Conservation (phyloP, 495 filamentous ascomycete species). For the Amorphotheca resinae region DNA sequence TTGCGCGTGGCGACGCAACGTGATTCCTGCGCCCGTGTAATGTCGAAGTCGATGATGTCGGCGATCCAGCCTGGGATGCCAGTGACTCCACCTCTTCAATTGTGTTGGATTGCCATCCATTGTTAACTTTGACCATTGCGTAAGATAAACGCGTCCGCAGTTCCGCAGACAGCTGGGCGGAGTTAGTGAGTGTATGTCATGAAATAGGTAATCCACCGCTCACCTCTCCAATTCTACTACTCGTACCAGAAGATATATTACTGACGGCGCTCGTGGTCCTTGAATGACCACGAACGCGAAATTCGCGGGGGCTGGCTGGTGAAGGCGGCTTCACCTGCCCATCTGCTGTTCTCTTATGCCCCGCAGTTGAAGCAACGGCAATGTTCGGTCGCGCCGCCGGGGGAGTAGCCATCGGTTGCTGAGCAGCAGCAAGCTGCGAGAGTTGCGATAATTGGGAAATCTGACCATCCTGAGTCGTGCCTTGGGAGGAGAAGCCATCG, state of each 20-base stretch:
- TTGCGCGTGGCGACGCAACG: conserved; percentile 19
- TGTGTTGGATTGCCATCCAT: conserved; percentile 63
- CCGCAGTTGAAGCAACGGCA: conserved; percentile 13
- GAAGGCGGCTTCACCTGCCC: conserved; percentile 38
- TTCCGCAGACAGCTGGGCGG: conserved; percentile 36
- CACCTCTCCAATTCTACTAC: conserved; percentile 65
- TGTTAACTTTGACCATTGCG: conserved; percentile 80
- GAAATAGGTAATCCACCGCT: conserved; percentile 7
- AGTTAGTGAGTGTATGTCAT: conserved; percentile 5
- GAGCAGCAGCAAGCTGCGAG: conserved; percentile 39
- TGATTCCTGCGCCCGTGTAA: conserved; percentile 33
- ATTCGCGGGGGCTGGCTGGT: conserved; percentile 1
- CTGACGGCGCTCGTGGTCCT: conserved; percentile 51
- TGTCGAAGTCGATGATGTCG: conserved; percentile 41
- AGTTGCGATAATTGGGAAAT: conserved; percentile 37
- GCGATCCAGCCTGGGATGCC: conserved; percentile 47
- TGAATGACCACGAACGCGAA: conserved; percentile 37
- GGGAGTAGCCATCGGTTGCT: conserved; percentile 30
- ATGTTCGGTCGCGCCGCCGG: conserved; percentile 8
- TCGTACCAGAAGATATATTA: conserved; percentile 38
- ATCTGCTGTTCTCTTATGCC: conserved; percentile 52
- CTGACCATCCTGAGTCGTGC: conserved; percentile 17
- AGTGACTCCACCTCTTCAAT: conserved; percentile 59
- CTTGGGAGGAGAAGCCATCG: conserved; percentile 20
- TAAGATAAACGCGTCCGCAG: conserved; percentile 73